Evolutionary conservation across 140 eudicot genomes (phyloP), one percentile per base, ranked within the genome.

Genomic region (Flaveria floridana): DNA sequence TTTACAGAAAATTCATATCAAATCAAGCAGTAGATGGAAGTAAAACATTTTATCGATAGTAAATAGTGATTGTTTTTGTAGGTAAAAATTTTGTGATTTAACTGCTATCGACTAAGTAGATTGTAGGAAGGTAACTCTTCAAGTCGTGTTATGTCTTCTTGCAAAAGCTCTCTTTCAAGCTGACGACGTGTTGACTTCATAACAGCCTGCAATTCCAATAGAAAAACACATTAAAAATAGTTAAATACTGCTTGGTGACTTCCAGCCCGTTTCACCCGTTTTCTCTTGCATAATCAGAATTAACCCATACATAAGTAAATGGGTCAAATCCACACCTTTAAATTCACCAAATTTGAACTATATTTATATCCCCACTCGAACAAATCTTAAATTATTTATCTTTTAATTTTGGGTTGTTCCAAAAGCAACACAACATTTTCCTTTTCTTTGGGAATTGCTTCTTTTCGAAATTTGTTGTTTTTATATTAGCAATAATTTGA

Each of bases 141-240:
- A 9, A 94, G 89, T 65, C 90, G 88, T 53, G 82, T 85, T 73
- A 94, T 55, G 84, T 88, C 96, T 69, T 90, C 99, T 73, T 85
- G 90, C 79, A 94, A 66, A 78, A 94, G 96, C 84, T 94, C 99
- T 41, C 81, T 85, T 85, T 94, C 99, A 78, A 94, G 91, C 75
- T 91, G 97, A 14, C 92, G 92, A 39, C 99, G 96, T 47, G 99
- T 95, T 48, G 99, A 89, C 83, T 95, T 95, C 99, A 95, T 95
- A 82, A 95, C 97, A 47, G 97, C 83, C 99, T 95, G 79, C 59
- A 26, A 26, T 62, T 3, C 50, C 68, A 55, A 71, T 71, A 15
- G n/a, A 57, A 55, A 65, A 16, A 37, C 13, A 41, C 48, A 30
- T 63, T 30, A 75, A 75, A n/a, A 30, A 42, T 42, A 42, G 11